Evolutionary conservation across 805 yeast genomes (phyloP), one percentile per base, ranked within the genome.

Genomic region (Yarrowia keelungensis): DNA sequence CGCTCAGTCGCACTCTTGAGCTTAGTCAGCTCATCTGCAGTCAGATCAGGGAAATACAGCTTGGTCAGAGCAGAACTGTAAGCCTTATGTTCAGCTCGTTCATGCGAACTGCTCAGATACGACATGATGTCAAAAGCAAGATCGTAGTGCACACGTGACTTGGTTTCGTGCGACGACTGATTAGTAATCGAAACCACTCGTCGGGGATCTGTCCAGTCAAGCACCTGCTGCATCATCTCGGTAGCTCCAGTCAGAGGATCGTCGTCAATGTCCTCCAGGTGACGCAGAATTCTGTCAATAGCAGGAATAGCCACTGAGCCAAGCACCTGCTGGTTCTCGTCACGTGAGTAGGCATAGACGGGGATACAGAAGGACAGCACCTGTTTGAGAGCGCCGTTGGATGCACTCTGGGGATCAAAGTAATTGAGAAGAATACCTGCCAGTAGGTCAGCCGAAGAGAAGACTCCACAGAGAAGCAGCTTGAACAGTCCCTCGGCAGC

Each of bases 401-500:
- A 78, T 5, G 85, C 77, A 67, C 88, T 88, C 4, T 80, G 77
- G 0, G 95, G 92, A 67, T 89, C 87, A 79, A 91, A 93, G 74
- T 92, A 94, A 0, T 90, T 84, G 67, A 90, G 77, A 4, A 92
- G 78, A 68, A 93, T 81, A 0, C 90, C 85, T 74, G 89, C 70
- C 11, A 78, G 69, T 46, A 92, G 78, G 69, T 88, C 91, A 69
- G 85, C 88, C 74, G 89, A 92, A 8, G 82, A 84, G 69, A 92
- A 82, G 22, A 90, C 84, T 71, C 90, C 96, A 15, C 94, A 89
- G 67, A 95, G 81, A 73, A 88, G 86, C 64, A 94, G 79, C 79
- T 94, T 93, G 74, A 93, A 90, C 35, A 93, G 79, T 0, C 97
- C 96, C 74, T 91, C 97, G 0, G 94, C 97, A 10, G 94, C 89